Conservation (phyloP, 2,329 filamentous ascomycete species). For the Xylariaceae sp. region DNA sequence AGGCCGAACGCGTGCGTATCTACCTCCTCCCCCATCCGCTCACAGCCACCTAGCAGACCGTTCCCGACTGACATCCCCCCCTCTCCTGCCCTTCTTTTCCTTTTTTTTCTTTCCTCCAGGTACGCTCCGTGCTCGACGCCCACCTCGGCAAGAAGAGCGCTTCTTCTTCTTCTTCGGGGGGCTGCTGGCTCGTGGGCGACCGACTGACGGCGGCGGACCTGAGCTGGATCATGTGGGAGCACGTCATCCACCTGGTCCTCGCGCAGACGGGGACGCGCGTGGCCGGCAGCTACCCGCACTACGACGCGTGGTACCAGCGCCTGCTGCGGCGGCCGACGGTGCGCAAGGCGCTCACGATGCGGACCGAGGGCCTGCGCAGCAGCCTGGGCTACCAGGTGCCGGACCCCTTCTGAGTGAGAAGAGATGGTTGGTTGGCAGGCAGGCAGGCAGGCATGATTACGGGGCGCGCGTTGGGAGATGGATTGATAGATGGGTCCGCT, state of each 20-base stretch:
- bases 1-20: conserved; percentile 21
- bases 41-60: too few species aligned
- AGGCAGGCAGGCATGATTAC: too few species aligned
- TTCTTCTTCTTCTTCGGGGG: too few species aligned
- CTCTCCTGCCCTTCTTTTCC: too few species aligned
- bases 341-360: neutral
- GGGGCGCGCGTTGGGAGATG: too few species aligned
- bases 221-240: conserved; percentile 4
- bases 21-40: too few species aligned
- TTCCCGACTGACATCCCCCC: too few species aligned
- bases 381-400: neutral
- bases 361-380: neutral
- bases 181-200: conserved; percentile 7
- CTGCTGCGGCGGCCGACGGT: conserved; percentile 1
- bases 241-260: neutral
- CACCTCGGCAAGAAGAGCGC: conserved; percentile 1
- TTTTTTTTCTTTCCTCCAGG: too few species aligned
- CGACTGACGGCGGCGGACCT: conserved; percentile 5
- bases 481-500: too few species aligned
- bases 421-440: too few species aligned
- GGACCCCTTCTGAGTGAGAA: neutral
- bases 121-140: neutral
- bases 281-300: conserved; percentile 3
- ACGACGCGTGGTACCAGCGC: conserved; percentile 5
- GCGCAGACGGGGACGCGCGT: neutral